Evolutionary conservation across 805 yeast species (phyloP).

Genomic region (Yamadazyma olivae): DNA sequence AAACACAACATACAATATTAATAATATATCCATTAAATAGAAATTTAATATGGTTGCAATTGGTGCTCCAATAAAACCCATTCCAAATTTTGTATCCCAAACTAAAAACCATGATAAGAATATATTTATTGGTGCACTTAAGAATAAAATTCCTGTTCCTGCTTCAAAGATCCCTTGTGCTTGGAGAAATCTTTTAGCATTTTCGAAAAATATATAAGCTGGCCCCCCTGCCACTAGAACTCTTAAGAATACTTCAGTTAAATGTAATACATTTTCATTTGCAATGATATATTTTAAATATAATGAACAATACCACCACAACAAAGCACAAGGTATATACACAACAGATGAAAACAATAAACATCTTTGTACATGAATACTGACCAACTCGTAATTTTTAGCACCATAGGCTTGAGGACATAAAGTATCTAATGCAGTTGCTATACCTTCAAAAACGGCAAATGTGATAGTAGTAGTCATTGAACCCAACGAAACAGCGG

Average conservation of each 20-base stretch:
- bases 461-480: constrained; percentile 44
- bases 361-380: constrained; percentile 38
- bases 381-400: constrained; percentile 34
- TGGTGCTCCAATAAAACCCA: constrained; percentile 44
- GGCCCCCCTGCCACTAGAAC: constrained; percentile 39
- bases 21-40: constrained; percentile 37
- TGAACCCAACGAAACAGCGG: constrained; percentile 43
- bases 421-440: constrained; percentile 43
- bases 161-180: constrained; percentile 49
- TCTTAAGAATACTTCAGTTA: constrained; percentile 34
- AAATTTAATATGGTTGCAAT: constrained; percentile 41
- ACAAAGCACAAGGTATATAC: constrained; percentile 36
- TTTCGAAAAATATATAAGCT: constrained; percentile 41
- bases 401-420: constrained; percentile 49
- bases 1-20: constrained; percentile 37
- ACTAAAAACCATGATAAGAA: constrained; percentile 39
- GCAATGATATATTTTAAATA: constrained; percentile 30
- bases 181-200: constrained; percentile 39
- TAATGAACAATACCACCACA: constrained; percentile 37
- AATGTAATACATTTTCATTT: constrained; percentile 27
- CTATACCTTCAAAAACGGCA: constrained; percentile 45
- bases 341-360: constrained; percentile 28
- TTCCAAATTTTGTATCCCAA: constrained; percentile 38
- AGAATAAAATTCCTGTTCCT: constrained; percentile 40
- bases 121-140: constrained; percentile 42